phyloP scores from a whole-genome alignment of 352 stramenopile genomes.

The Pythium sukuiense region DNA sequence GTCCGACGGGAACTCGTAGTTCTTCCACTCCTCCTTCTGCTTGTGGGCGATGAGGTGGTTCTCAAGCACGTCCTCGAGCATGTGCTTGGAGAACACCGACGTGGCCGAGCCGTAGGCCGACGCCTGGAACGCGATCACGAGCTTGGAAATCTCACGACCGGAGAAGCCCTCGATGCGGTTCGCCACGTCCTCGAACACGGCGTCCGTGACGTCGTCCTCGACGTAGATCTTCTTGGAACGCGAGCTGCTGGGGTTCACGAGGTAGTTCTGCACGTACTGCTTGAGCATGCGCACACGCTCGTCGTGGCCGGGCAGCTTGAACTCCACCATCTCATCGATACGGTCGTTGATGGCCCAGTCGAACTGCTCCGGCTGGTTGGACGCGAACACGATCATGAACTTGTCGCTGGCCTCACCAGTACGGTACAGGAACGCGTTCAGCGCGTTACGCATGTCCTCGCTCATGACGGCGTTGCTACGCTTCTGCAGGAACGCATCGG shows the following conservation, averaged over 20 bases:
- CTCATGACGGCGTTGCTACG: constrained; percentile 92
- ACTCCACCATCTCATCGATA: constrained; percentile 99
- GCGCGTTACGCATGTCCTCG: constrained; percentile 98
- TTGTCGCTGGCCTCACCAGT: constrained; percentile 97
- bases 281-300: constrained; percentile 97
- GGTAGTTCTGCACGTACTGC: constrained; percentile 98
- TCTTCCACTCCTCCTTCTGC: constrained; percentile 94
- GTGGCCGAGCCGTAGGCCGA: constrained; percentile 95
- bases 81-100: constrained; percentile 91
- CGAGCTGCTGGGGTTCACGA: constrained; percentile 87
- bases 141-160: constrained; percentile 98
- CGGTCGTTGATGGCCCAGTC: constrained; percentile 99
- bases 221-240: constrained; percentile 90
- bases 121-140: constrained; percentile 99
- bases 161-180: constrained; percentile 96
- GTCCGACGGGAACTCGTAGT: constrained; percentile 63
- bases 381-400: constrained; percentile 99
- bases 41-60: constrained; percentile 93
- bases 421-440: constrained; percentile 99
- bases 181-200: constrained; percentile 92
- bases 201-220: constrained; percentile 90
- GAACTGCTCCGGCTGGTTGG: constrained; percentile 98
- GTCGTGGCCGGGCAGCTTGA: constrained; percentile 91
- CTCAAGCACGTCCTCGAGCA: constrained; percentile 93
- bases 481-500: constrained; percentile 99